Evolutionary conservation across 495 filamentous ascomycete genomes (phyloP).

Genomic region (Neurospora sp.): DNA sequence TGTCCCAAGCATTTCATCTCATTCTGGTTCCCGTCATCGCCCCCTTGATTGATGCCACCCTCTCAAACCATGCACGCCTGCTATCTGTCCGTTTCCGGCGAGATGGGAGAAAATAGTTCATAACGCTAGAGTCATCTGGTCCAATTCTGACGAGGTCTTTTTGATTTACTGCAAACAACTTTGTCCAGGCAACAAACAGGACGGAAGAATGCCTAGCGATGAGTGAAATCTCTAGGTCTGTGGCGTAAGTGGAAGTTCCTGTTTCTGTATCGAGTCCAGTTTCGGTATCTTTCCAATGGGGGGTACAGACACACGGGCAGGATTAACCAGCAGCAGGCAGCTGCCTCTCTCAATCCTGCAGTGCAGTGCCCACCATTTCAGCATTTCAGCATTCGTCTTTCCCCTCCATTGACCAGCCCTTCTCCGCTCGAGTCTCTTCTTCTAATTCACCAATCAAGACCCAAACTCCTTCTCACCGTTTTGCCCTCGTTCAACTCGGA

Average conservation of each 20-base stretch:
- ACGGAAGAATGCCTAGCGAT: neutral
- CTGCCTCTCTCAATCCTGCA: neutral
- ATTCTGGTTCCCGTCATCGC: neutral
- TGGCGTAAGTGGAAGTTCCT: neutral
- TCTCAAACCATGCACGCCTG: neutral
- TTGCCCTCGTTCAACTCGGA: neutral
- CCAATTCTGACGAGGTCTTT: too few relatives aligned
- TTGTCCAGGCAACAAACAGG: neutral
- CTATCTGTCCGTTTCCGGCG: neutral
- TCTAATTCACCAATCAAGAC: conserved; percentile 6
- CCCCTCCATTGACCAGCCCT: neutral
- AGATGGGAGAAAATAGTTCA: neutral
- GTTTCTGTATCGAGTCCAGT: neutral
- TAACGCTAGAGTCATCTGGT: too few relatives aligned
- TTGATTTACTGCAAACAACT: neutral
- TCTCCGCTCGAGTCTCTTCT: neutral
- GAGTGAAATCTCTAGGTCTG: neutral
- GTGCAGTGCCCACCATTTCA: neutral
- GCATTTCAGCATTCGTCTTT: neutral
- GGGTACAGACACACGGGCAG: neutral
- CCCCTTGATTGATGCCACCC: neutral
- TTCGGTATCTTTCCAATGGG: neutral
- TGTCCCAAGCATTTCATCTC: neutral
- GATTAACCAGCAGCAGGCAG: neutral
- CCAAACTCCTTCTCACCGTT: conserved; percentile 2